Conservation (phyloP, 192 early-diverging fungal species). For the Backusella circina region DNA sequence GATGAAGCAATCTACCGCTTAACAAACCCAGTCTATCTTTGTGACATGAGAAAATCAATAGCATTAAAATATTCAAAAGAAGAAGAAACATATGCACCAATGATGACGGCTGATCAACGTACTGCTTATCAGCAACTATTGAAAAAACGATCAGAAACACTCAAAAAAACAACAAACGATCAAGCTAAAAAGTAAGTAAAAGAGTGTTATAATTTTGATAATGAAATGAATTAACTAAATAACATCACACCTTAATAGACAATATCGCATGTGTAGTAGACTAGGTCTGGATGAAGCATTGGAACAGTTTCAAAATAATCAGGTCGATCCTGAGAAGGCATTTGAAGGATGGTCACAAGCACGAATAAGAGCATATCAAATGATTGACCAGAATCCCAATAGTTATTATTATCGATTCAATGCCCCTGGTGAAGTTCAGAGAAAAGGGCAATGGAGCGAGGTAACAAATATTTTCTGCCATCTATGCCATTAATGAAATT, state of each 20-base stretch:
- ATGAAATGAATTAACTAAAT: neutral
- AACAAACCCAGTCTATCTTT: conserved; percentile 70
- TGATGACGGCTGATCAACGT: conserved; percentile 77
- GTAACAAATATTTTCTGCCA: conserved; percentile 19
- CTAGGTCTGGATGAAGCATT: conserved; percentile 83
- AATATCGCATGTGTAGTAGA: conserved; percentile 69
- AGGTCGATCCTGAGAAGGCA: conserved; percentile 72
- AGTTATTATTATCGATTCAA: conserved; percentile 98
- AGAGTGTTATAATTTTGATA: neutral
- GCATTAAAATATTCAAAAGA: conserved; percentile 46
- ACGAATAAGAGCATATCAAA: conserved; percentile 84
- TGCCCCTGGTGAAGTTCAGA: conserved; percentile 89
- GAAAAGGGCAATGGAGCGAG: conserved; percentile 84
- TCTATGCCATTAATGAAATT: neutral
- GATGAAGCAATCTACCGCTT: conserved; percentile 81
- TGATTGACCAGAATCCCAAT: conserved; percentile 91
- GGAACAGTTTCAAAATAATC: conserved; percentile 72
- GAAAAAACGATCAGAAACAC: conserved; percentile 70
- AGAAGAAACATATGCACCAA: conserved; percentile 19
- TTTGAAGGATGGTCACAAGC: conserved; percentile 95
- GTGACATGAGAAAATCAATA: conserved; percentile 62
- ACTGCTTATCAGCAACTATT: conserved; percentile 79
- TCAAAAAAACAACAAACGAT: conserved; percentile 74
- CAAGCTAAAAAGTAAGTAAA: conserved; percentile 58
- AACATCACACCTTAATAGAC: conserved; percentile 9